Conservation (phyloP, 2,329 filamentous ascomycete genomes). For the Cladophialophora psammophila region DNA sequence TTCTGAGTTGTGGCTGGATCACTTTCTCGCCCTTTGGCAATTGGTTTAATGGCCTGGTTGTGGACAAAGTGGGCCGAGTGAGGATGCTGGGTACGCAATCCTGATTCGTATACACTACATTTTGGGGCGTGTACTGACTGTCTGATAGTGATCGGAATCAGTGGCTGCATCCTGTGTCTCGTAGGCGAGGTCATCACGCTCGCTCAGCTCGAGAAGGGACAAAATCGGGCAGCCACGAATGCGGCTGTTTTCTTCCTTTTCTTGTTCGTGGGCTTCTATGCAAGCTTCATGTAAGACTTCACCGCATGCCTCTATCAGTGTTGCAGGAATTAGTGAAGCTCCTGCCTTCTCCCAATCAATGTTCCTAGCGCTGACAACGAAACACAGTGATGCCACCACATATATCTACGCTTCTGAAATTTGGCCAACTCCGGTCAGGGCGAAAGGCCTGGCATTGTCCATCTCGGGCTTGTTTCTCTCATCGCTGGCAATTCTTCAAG, state of each 20-base stretch:
- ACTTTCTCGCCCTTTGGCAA: conserved; percentile 22
- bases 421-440: conserved; percentile 23
- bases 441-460: conserved; percentile 23
- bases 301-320: conserved; percentile 60
- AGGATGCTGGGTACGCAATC: conserved; percentile 32
- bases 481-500: conserved; percentile 29
- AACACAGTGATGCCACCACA: conserved; percentile 43
- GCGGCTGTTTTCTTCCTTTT: conserved; percentile 51
- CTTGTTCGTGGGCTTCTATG: conserved; percentile 51
- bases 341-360: too few species aligned
- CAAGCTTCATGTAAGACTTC: conserved; percentile 36
- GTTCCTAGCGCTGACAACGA: too few species aligned
- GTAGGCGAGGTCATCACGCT: conserved; percentile 52
- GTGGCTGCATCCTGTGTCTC: conserved; percentile 43
- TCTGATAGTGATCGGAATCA: conserved; percentile 46
- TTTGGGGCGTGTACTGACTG: background rate
- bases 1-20: conserved; percentile 26
- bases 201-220: conserved; percentile 56
- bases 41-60: conserved; percentile 43
- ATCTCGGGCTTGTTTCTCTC: conserved; percentile 30
- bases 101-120: background rate
- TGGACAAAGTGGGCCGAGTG: conserved; percentile 48
- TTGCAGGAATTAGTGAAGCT: too few species aligned
- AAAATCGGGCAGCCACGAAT: conserved; percentile 55
- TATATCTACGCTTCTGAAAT: conserved; percentile 27